Base-by-base conservation (phyloP, 2,329 filamentous ascomycete genomes). In the Epicoccum sorghinum region DNA sequence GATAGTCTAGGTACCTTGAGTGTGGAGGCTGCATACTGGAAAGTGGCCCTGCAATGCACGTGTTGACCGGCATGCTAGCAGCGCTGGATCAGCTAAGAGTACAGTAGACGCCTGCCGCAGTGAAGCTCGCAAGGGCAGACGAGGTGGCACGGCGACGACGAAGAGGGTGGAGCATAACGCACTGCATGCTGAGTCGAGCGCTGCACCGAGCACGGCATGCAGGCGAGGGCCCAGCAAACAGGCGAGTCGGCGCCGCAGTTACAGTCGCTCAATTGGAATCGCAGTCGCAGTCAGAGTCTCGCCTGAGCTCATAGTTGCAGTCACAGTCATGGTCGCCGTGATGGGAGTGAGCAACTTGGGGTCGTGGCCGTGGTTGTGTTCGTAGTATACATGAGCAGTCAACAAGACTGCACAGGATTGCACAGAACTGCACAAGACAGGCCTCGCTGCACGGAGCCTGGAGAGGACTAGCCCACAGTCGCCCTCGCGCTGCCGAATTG, bases 381-480 rank as follows among this genome's bases (percentile, higher is more conserved):
- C 18, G 18, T 18, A 18, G 18, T 18, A 18, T 18, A 18, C 18
- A 18, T 18, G 18, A 18, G 18, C 18, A 18, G 18, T 18, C 18
- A 18, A 18, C 18, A 18, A 29, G 2, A 29, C 27, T 7, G 27
- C 9, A 29, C 27, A 29, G 27, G 9, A 29, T 29, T 9, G 27
- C 27, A 29, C 27, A 29, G 27, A 3, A 29, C 27, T 29, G 27
- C 27, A 29, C 9, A 29, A 29, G 27, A 29, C 27, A 29, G 38
- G 25, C 38, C 43, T 51, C 47, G 52, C 50, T 52, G 56, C 46
- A 37, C 24, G 45, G 45, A 52, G 55, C 55, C 52, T 59, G 55
- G 55, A 57, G 59, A 53, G 58, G 58, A 58, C 59, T 60, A 61
- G 59, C 24, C 35, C 35, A 37, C 35, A 22, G 35, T 37, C 24